Percentiles rank a stretch among this genome's conserved stretches.
Evolutionary conservation across 2,329 filamentous ascomycete species (phyloP).

Genomic region (Pseudogymnoascus sp.): DNA sequence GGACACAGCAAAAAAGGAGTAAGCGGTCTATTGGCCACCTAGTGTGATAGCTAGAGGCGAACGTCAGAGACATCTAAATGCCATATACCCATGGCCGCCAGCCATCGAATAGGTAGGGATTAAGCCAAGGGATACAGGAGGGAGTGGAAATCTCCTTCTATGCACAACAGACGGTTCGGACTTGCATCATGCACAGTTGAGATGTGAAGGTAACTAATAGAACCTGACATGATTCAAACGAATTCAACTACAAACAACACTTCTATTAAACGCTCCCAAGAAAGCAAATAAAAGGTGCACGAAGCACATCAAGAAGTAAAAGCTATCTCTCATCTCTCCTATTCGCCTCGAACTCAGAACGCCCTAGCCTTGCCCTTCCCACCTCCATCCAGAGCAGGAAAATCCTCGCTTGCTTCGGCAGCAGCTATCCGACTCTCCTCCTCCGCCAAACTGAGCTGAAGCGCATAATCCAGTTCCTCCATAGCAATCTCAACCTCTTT

Average conservation of each 20-base stretch:
- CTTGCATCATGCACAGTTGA: background rate
- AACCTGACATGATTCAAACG: background rate
- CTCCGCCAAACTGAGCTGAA: conserved; percentile 53
- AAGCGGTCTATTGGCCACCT: no score
- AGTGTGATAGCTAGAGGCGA: no score
- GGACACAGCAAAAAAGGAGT: background rate
- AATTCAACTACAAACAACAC: background rate
- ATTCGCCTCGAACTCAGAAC: background rate
- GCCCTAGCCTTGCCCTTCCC: conserved; percentile 38
- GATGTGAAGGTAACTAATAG: background rate
- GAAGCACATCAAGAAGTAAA: background rate
- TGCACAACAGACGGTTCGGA: background rate
- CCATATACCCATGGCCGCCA: no score
- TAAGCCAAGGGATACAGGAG: no score
- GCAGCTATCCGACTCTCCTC: conserved; percentile 31
- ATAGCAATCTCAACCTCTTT: conserved; percentile 28
- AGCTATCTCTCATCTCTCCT: background rate
- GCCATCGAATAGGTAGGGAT: no score
- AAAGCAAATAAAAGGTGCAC: background rate
- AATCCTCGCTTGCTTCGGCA: conserved; percentile 30
- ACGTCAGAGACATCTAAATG: no score
- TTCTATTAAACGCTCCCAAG: background rate
- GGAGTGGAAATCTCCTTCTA: no score
- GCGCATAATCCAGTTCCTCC: conserved; percentile 52
- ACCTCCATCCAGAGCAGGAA: conserved; percentile 31